phyloP scores from a whole-genome alignment of 1,284 basidiomycete species.

The Apiotrichum domesticum region DNA sequence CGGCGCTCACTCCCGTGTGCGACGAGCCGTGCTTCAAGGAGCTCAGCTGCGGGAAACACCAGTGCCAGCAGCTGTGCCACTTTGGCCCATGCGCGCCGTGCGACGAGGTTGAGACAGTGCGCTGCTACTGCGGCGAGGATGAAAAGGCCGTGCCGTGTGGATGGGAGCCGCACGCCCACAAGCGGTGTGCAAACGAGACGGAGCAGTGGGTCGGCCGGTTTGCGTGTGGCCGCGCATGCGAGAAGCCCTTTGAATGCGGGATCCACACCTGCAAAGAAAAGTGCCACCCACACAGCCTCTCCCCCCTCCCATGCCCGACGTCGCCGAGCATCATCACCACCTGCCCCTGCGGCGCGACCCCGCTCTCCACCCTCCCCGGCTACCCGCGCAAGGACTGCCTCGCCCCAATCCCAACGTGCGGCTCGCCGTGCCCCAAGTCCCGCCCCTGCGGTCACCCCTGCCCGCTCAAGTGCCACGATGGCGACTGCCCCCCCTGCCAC shows the following conservation, averaged over 20 bases:
- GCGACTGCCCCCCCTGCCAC: slow-evolving; percentile 65
- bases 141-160: slow-evolving; percentile 61
- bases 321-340: slow-evolving; percentile 62
- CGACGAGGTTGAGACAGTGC: slow-evolving; percentile 52
- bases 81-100: slow-evolving; percentile 65
- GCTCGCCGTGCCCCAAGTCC: slow-evolving; percentile 59
- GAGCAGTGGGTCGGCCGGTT: slow-evolving; percentile 64
- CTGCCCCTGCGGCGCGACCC: slow-evolving; percentile 73
- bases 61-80: slow-evolving; percentile 57
- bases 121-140: slow-evolving; percentile 73
- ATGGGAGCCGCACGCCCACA: slow-evolving; percentile 48
- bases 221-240: slow-evolving; percentile 60
- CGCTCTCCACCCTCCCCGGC: slow-evolving; percentile 49
- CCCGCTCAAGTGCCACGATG: slow-evolving; percentile 51
- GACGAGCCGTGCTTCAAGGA: slow-evolving; percentile 57
- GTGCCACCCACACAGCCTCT: slow-evolving; percentile 63
- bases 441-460: slow-evolving; percentile 67
- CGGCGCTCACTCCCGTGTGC: slow-evolving; percentile 55
- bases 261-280: slow-evolving; percentile 61
- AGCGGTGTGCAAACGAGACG: slow-evolving; percentile 29
- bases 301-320: slow-evolving; percentile 61
- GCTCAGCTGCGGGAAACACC: slow-evolving; percentile 64
- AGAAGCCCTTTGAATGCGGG: slow-evolving; percentile 67
- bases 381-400: slow-evolving; percentile 58
- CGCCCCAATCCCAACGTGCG: slow-evolving; percentile 72